Evolutionary conservation across 2,329 filamentous ascomycete genomes (phyloP), one percentile per base, ranked within the genome.

Genomic region (Akanthomyces lecanii): DNA sequence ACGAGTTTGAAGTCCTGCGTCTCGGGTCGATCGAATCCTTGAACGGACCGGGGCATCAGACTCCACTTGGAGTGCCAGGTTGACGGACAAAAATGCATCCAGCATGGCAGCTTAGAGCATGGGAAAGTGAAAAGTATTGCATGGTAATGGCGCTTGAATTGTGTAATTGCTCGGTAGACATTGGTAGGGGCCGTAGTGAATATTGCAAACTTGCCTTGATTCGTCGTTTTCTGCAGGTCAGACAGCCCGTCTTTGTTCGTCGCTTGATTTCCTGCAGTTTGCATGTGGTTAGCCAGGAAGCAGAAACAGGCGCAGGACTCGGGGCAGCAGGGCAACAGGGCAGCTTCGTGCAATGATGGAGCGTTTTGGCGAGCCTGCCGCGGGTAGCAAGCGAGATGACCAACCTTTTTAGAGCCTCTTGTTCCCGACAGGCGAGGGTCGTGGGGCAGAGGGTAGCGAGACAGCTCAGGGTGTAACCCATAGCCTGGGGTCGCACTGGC

Each of bases 231-330:
- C 84, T 82, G 73, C 84, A 86, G 51, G 84, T 86, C 71, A 86
- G 73, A 67, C 84, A 86, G n/a, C 84, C 84, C 1, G 84, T 86
- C 72, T 86, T 86, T 53, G 84, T 86, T 68, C 84, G 81, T 65
- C 84, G 80, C 72, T 86, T 86, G 70, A 86, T 86, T 72, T 86
- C 84, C 84, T 86, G 71, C n/a, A 28, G 18, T 52, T 40, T 14
- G 30, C 62, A 56, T n/a, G 59, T 36, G 36, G 51, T 56, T 47
- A 38, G 45, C 36, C 25, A n/a, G 8, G 25, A 12, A 30, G 11
- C 30, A 42, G 33, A 21, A 21, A 36, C 6, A 36, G 8, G 33
- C 33, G 60, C 16, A 65, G 33, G 57, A 48, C 18, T 12, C 14
- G 5, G 4, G n/a, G 16, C n/a, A 14, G 25, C n/a, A n/a, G 21